Conservation (phyloP, 2,329 filamentous ascomycete species). For the Emericellopsis atlantica region DNA sequence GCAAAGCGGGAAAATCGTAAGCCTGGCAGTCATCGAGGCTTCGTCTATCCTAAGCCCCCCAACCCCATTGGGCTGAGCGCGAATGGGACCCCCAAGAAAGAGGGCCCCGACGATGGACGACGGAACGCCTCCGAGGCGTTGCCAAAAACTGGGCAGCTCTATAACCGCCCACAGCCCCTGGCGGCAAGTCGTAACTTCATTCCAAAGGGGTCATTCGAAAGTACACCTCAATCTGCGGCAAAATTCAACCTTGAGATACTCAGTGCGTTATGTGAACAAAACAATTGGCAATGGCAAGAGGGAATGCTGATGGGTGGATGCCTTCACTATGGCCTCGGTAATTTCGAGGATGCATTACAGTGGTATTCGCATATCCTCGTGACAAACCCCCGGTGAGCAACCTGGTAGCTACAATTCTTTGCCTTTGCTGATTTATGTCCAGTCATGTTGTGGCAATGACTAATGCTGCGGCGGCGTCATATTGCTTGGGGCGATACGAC, state of each 20-base stretch:
- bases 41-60: constrained; percentile 36
- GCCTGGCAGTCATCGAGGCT: constrained; percentile 21
- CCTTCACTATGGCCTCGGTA: constrained; percentile 77
- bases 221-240: constrained; percentile 27
- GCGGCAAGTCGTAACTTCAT: too few species aligned
- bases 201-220: too few species aligned
- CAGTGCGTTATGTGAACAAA: constrained; percentile 63
- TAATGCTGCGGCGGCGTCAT: constrained; percentile 79
- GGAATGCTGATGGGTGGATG: constrained; percentile 87
- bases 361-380: constrained; percentile 58
- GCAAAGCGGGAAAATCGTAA: too few species aligned
- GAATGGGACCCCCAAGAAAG: not conserved
- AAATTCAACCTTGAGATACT: constrained; percentile 59
- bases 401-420: constrained; percentile 5
- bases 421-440: constrained; percentile 9
- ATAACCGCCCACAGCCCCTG: too few species aligned
- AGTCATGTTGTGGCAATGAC: constrained; percentile 89
- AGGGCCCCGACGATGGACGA: too few species aligned
- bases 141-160: too few species aligned
- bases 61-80: not conserved
- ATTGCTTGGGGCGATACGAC: constrained; percentile 67
- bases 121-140: too few species aligned
- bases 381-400: constrained; percentile 38
- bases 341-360: constrained; percentile 63
- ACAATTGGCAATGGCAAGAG: constrained; percentile 80